Evolutionary conservation across 768 basidiomycete genomes (phyloP).

Genomic region (Russula olivacea): DNA sequence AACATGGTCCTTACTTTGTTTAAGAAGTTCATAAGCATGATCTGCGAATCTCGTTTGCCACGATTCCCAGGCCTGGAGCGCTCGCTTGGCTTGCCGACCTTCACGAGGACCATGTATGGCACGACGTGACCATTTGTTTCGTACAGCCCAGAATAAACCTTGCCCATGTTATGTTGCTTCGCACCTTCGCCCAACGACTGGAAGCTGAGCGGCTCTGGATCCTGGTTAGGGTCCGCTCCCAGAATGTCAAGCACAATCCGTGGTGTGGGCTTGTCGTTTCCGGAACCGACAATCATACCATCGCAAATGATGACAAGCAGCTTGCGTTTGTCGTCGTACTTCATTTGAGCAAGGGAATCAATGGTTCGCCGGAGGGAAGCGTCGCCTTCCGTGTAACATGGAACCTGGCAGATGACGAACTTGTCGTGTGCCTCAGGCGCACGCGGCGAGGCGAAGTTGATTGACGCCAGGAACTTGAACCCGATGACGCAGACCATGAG

Average conservation of each 20-base stretch:
- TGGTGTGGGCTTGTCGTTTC: slow-evolving; percentile 94
- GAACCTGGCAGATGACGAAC: slow-evolving; percentile 96
- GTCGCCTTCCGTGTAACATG: slow-evolving; percentile 97
- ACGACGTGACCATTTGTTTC: slow-evolving; percentile 94
- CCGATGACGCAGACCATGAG: slow-evolving; percentile 94
- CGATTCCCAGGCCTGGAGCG: slow-evolving; percentile 91
- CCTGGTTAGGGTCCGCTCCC: slow-evolving; percentile 85
- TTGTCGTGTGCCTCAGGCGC: slow-evolving; percentile 95
- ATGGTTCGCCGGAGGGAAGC: slow-evolving; percentile 80
- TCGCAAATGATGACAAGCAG: slow-evolving; percentile 91
- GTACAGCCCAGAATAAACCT: slow-evolving; percentile 93
- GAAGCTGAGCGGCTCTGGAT: slow-evolving; percentile 94
- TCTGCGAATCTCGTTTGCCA: slow-evolving; percentile 97
- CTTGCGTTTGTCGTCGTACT: slow-evolving; percentile 98
- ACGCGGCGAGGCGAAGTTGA: slow-evolving; percentile 73
- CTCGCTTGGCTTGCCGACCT: slow-evolving; percentile 94
- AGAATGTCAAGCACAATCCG: slow-evolving; percentile 96
- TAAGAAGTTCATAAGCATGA: slow-evolving; percentile 94
- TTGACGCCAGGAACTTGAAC: slow-evolving; percentile 91
- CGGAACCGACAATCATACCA: slow-evolving; percentile 96
- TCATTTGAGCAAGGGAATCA: slow-evolving; percentile 88
- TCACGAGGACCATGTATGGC: slow-evolving; percentile 87
- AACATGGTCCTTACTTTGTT: slow-evolving; percentile 64
- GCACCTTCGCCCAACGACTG: slow-evolving; percentile 89
- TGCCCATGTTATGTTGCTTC: slow-evolving; percentile 97